Conservation (phyloP, 768 basidiomycete genomes). For the Leucocoprinus sp. region DNA sequence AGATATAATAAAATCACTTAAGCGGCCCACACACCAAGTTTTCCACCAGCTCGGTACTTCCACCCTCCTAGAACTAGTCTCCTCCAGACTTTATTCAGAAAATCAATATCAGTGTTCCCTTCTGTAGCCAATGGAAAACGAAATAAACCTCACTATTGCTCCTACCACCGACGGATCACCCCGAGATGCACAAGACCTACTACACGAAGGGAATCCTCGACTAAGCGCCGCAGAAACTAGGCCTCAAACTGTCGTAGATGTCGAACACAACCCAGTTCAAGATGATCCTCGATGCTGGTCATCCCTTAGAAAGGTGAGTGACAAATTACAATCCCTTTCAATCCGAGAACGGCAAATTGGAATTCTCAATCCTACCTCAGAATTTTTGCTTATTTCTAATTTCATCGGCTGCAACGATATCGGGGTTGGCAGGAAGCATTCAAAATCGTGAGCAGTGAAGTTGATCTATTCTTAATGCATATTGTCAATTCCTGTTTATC, state of each 20-base stretch:
- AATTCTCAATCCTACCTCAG: conserved; percentile 19
- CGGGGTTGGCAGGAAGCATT: conserved; percentile 49
- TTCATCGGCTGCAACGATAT: conserved; percentile 46
- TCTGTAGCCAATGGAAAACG: background rate
- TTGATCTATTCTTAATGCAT: background rate
- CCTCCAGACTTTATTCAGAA: no score
- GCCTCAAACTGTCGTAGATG: conserved; percentile 23
- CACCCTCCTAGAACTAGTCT: no score
- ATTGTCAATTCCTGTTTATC: background rate
- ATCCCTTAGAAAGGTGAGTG: conserved; percentile 39
- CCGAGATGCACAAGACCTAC: background rate
- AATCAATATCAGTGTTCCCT: no score
- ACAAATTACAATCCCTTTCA: background rate
- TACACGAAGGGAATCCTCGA: conserved; percentile 3
- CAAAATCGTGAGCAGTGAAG: conserved; percentile 46
- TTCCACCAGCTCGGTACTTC: no score
- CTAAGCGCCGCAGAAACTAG: background rate
- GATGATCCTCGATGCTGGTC: conserved; percentile 63
- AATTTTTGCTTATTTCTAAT: conserved; percentile 39
- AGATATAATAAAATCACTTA: no score
- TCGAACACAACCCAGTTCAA: conserved; percentile 44
- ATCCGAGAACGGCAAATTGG: background rate
- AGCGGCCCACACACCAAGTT: no score
- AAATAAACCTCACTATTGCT: background rate
- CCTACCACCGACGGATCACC: background rate